Percentiles rank a stretch among this genome's conserved stretches.
Conservation (phyloP, 2,329 filamentous ascomycete genomes). For the Dactylella cylindrospora region DNA sequence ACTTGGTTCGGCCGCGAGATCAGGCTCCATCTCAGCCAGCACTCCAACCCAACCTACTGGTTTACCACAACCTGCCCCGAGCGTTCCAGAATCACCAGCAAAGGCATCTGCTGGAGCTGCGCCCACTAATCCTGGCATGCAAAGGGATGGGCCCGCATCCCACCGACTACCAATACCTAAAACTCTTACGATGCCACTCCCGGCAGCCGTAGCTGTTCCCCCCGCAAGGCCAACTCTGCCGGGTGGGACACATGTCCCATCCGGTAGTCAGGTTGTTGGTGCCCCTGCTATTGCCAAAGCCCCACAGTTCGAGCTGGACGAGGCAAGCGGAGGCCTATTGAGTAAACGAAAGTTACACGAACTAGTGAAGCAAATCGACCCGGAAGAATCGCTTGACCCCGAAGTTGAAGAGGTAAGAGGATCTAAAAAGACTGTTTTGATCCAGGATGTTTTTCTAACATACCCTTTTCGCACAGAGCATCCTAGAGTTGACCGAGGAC, state of each 20-base stretch:
- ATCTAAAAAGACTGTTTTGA: background rate
- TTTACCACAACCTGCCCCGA: constrained; percentile 58
- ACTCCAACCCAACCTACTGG: constrained; percentile 58
- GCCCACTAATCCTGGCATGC: constrained; percentile 38
- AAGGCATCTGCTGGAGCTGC: constrained; percentile 44
- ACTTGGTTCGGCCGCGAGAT: constrained; percentile 52
- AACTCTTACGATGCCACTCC: constrained; percentile 69
- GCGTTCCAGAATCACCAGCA: constrained; percentile 55
- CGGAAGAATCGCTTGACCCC: constrained; percentile 76
- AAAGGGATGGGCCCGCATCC: constrained; percentile 30
- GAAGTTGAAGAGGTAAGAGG: constrained; percentile 87
- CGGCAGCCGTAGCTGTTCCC: constrained; percentile 72
- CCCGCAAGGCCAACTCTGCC: constrained; percentile 77
- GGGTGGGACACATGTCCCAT: constrained; percentile 70
- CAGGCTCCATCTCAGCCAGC: constrained; percentile 54
- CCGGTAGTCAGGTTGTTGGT: constrained; percentile 75
- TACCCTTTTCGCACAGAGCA: constrained; percentile 61
- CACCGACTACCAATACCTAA: constrained; percentile 72
- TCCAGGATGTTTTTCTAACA: constrained; percentile 13
- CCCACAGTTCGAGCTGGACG: constrained; percentile 81
- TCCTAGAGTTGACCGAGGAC: constrained; percentile 85
- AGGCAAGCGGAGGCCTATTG: constrained; percentile 87
- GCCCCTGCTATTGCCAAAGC: constrained; percentile 82
- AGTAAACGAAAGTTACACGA: constrained; percentile 98
- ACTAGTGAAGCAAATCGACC: constrained; percentile 85